These are phyloP conservation scores for Gracilariopsis chorda DNA, from an alignment of 23 red algal genomes.

Conservation along the genomic window DNA sequence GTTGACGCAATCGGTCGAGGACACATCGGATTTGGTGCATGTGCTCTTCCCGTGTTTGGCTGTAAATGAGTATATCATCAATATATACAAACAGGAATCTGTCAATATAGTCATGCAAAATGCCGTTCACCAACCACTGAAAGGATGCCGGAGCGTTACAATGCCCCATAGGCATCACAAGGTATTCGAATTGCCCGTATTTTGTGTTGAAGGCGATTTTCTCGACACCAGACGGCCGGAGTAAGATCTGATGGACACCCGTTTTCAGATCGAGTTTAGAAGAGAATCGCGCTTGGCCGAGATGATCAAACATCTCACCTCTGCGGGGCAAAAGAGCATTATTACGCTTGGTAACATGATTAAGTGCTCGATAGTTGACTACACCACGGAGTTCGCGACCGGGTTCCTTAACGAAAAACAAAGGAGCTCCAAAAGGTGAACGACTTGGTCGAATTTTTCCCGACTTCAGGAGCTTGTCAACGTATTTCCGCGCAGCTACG, in stretches of 20 bases:
- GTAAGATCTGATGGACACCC: not conserved
- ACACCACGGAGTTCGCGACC: not conserved
- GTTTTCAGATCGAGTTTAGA: not conserved
- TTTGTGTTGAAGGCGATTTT: not conserved
- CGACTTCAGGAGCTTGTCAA: not conserved
- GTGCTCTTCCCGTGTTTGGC: not conserved
- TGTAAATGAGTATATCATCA: conserved; percentile 4
- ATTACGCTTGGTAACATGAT: not conserved
- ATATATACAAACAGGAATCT: not conserved
- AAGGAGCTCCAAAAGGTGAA: not conserved
- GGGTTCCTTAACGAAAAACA: conserved; percentile 4
- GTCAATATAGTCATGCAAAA: not conserved
- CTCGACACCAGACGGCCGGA: not conserved
- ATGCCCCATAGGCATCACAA: not conserved
- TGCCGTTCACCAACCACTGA: not conserved
- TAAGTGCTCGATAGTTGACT: not conserved
- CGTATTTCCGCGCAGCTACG: not conserved
- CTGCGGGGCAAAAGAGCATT: not conserved
- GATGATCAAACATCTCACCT: not conserved
- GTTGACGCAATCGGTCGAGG: not conserved
- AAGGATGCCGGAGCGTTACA: conserved; percentile 16
- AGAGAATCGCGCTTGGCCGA: not conserved
- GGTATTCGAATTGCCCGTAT: conserved; percentile 4
- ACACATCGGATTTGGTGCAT: not conserved
- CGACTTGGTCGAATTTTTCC: conserved; percentile 29